phyloP scores from a whole-genome alignment of 805 yeast genomes.

The Ogataea henricii region DNA sequence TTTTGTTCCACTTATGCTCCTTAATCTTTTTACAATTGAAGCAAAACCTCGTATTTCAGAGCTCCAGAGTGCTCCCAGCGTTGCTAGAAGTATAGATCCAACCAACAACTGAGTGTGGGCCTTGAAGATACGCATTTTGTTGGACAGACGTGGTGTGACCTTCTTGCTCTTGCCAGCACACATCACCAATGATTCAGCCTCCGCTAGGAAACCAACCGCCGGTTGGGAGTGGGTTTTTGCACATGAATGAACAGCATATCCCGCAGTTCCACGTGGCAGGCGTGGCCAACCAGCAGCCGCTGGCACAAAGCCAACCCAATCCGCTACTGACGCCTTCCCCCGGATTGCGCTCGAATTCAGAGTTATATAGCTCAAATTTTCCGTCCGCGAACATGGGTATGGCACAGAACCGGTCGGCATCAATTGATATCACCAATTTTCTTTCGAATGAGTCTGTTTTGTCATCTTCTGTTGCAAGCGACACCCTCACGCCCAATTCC shows the following conservation, averaged over 20 bases:
- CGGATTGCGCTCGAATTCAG: constrained; percentile 13
- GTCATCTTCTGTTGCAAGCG: constrained; percentile 15
- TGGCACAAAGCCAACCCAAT: constrained; percentile 1
- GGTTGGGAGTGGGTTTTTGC: constrained; percentile 3
- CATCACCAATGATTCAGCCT: constrained; percentile 7
- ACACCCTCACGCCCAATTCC: constrained; percentile 20
- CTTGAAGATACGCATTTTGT: not conserved
- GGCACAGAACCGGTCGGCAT: constrained; percentile 18
- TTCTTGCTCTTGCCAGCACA: constrained; percentile 4
- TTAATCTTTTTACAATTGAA: not conserved
- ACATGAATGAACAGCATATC: not conserved
- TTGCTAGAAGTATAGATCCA: not conserved
- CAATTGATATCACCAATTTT: constrained; percentile 22
- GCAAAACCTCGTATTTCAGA: not conserved
- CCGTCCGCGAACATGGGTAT: not conserved
- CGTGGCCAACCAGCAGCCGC: not conserved
- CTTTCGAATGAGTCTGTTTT: constrained; percentile 15
- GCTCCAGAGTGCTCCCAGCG: not conserved
- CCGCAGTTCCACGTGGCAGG: not conserved
- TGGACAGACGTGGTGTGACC: constrained; percentile 4
- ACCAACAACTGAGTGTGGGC: not conserved
- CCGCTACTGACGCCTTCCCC: constrained; percentile 22
- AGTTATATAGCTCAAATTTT: constrained; percentile 8
- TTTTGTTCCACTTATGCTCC: not conserved
- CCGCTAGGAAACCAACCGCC: constrained; percentile 6